Conservation (phyloP, 352 stramenopile species). For the Globisporangium middletonii region DNA sequence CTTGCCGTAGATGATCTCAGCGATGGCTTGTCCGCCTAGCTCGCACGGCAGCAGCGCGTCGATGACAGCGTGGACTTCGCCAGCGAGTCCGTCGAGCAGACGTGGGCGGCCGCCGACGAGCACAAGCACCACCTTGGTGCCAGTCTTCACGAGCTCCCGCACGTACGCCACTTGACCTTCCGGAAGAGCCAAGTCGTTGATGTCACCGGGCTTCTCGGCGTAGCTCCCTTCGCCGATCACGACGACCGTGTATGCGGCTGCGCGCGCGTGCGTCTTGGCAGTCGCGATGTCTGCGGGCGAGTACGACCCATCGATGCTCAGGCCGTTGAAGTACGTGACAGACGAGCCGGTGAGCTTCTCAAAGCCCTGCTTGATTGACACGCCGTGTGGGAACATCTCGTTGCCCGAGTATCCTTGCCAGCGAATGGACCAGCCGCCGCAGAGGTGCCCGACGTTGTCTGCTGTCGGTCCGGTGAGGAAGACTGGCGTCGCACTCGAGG, state of each 20-base stretch:
- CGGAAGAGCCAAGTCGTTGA: constrained; percentile 65
- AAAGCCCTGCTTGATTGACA: constrained; percentile 54
- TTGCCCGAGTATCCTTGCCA: constrained; percentile 84
- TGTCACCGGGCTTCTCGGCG: constrained; percentile 83
- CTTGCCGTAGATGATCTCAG: constrained; percentile 73
- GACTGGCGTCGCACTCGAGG: constrained; percentile 15
- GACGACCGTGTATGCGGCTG: constrained; percentile 61
- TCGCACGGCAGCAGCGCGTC: constrained; percentile 76
- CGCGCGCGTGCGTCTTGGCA: constrained; percentile 39
- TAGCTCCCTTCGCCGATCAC: constrained; percentile 76
- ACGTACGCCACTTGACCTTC: constrained; percentile 71
- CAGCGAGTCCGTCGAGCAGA: constrained; percentile 52
- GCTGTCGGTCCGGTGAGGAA: constrained; percentile 67
- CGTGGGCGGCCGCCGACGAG: constrained; percentile 75
- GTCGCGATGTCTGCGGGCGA: constrained; percentile 35
- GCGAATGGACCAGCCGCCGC: constrained; percentile 77
- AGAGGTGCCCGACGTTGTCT: constrained; percentile 66
- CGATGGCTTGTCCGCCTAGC: constrained; percentile 69
- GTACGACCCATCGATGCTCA: constrained; percentile 51
- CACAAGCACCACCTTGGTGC: constrained; percentile 76
- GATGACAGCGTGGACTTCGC: constrained; percentile 59
- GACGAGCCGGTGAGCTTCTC: constrained; percentile 23
- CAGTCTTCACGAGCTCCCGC: constrained; percentile 41
- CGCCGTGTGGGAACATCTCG: constrained; percentile 46
- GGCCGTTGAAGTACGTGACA: constrained; percentile 42